A percentile compares a stretch with the other conserved stretches of the same genome.
These are phyloP conservation scores for Martiniozyma asiatica DNA, from an alignment of 1,139 yeast species.

Conservation along the genomic window DNA sequence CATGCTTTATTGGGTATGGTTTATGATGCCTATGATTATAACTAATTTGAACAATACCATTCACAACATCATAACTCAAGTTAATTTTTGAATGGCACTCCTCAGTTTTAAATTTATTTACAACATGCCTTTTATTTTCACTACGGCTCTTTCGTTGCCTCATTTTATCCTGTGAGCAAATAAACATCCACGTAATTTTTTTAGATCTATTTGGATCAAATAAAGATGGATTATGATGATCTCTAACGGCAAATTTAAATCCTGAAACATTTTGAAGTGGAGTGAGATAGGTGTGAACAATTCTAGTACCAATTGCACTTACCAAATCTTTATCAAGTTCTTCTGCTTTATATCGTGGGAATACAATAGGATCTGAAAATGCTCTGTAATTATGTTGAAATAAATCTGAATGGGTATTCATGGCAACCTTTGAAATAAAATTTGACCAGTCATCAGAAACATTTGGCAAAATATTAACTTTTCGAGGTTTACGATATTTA, in stretches of 20 bases:
- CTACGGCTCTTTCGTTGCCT: conserved; percentile 30
- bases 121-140: conserved; percentile 24
- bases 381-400: conserved; percentile 24
- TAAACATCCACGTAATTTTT: conserved; percentile 29
- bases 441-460: conserved; percentile 22
- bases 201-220: conserved; percentile 23
- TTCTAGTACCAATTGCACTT: conserved; percentile 23
- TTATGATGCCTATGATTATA: conserved; percentile 28
- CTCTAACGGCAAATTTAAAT: conserved; percentile 29
- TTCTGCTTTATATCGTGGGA: conserved; percentile 23
- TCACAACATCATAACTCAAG: conserved; percentile 25
- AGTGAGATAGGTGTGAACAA: conserved; percentile 24
- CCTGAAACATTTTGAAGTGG: conserved; percentile 29
- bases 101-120: conserved; percentile 28
- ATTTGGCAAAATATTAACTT: conserved; percentile 19
- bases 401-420: conserved; percentile 23
- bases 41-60: conserved; percentile 24
- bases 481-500: conserved; percentile 17
- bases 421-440: conserved; percentile 23
- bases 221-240: conserved; percentile 26
- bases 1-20: too few relatives aligned
- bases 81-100: conserved; percentile 28
- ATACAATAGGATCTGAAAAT: conserved; percentile 18
- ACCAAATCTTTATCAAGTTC: conserved; percentile 23
- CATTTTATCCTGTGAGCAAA: conserved; percentile 30